Evolutionary conservation across 805 yeast genomes (phyloP), one percentile per base, ranked within the genome.

Genomic region (Kluyveromyces dobzhanskii): DNA sequence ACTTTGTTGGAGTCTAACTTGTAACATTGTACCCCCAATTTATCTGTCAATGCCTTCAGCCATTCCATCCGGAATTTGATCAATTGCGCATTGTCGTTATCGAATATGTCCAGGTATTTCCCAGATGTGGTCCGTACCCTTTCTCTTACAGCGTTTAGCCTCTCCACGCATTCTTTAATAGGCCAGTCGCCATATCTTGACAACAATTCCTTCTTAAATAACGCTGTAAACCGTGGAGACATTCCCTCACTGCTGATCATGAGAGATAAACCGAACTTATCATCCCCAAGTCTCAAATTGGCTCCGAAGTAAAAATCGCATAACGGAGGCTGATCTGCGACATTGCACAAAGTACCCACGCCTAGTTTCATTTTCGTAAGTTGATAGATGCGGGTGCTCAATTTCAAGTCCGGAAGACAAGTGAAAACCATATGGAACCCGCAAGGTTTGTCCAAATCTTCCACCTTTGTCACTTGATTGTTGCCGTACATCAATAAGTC

Each of bases 291-390:
- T n/a, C 44, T 48, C 9, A 53, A 38, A 32, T 59, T 56, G 17
- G 64, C 59, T 6, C 65, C 65, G 41, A 61, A 61, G 37, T 55
- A 59, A 17, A 57, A 53, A 38, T 58, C 61, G 43, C 65, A 61
- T 13, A 58, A 35, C 2, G 53, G 51, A 8, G 64, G 64, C 12
- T 54, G 53, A 36, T 61, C 65, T 6, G 64, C 64, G 8, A 61
- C 62, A 35, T 61, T 61, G n/a, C 60, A 49, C 38, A 54, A 32
- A 30, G 57, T 59, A 18, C 50, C 52, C 6, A 44, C 37, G 4
- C 63, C 63, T 26, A 51, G 54, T 13, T 35, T 37, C 10, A 32
- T 13, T 19, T 51, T 51, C 4, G 50, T 45, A 19, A 51, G 47
- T 6, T 44, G 38, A 36, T 54, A 56, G 1, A 59, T 48, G 17